Base-by-base conservation (phyloP, 2,329 filamentous ascomycete species). In the Neopestalotiopsis sp. region DNA sequence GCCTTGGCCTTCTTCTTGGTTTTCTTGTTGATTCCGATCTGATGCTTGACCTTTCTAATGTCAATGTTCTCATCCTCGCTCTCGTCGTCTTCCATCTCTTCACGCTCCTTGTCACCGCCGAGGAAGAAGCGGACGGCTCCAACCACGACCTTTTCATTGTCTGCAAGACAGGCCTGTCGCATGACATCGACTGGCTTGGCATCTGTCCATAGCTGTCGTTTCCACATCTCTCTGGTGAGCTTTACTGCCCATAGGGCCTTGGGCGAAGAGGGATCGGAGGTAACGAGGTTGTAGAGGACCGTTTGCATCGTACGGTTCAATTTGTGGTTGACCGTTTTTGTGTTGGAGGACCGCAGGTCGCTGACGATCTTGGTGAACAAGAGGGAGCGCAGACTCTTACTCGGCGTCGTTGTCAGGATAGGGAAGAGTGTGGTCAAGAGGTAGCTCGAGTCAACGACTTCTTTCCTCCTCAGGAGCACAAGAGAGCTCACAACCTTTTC, bases 201-300 rank as follows among this genome's bases (percentile, higher is more conserved):
- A 76, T 99, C 96, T 10, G 93, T 94, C 96, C 96, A 99, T 72
- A 98, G 91, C 75, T 98, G 95, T 61, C 95, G 89, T 82, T 95
- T 97, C 96, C 96, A 99, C 77, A 99, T 85, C 83, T 99, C 61
- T 45, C 95, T 89, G 4, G 95, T 97, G 72, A 99, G 88, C 81
- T 98, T 98, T 70, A 98, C 94, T 3, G 96, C 94, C 96, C 96
- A 99, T 64, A 99, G 86, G 4, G 93, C 94, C 76, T 97, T 96
- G 1, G 93, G 87, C 0, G 94, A 97, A 9, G 92, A 86, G 57
- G 92, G 90, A 79, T 99, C 95, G 3, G 92, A 93, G 17, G 93
- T 94, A 59, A 98, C 89, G 30, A 98, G 86, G 80, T 97, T 97
- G 84, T 94, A 97, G 34, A 98, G 89, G 13, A 97, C 94, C 3